A percentile compares a stretch with the other conserved stretches of the same genome.
Conservation (phyloP, 306 rosid genomes). For the Castanea crenata region DNA sequence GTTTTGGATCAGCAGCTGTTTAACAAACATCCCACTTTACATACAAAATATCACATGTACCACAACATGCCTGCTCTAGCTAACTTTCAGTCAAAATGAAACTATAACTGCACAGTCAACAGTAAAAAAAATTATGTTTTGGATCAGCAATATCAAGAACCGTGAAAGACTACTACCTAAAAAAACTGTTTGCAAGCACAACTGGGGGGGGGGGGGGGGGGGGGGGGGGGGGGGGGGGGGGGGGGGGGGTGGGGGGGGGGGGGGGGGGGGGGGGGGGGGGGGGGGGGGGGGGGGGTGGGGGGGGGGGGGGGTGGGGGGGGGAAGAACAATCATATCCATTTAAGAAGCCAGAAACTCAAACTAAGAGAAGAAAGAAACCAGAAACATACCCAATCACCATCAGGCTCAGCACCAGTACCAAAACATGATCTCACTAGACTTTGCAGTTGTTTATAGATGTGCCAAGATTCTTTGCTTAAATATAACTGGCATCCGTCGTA, state of each 20-base stretch:
- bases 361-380: constrained; percentile 8
- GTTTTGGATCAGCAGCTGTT: too few species aligned
- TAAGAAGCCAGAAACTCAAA: background rate
- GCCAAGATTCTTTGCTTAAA: constrained; percentile 80
- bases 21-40: background rate
- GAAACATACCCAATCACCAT: constrained; percentile 87
- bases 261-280: too few species aligned
- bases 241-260: too few species aligned
- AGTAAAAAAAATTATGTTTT: background rate
- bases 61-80: background rate
- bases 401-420: background rate
- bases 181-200: too few species aligned
- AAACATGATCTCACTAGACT: too few species aligned
- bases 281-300: too few species aligned
- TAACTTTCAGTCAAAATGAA: background rate
- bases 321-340: background rate
- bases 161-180: too few species aligned
- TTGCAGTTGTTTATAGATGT: constrained; percentile 55
- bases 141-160: background rate
- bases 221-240: too few species aligned
- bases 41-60: background rate
- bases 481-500: constrained; percentile 89
- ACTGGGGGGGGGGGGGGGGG: too few species aligned
- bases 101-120: background rate
- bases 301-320: too few species aligned